Conservation (phyloP, 257 asterid genomes). For the Knoxia roxburghii region DNA sequence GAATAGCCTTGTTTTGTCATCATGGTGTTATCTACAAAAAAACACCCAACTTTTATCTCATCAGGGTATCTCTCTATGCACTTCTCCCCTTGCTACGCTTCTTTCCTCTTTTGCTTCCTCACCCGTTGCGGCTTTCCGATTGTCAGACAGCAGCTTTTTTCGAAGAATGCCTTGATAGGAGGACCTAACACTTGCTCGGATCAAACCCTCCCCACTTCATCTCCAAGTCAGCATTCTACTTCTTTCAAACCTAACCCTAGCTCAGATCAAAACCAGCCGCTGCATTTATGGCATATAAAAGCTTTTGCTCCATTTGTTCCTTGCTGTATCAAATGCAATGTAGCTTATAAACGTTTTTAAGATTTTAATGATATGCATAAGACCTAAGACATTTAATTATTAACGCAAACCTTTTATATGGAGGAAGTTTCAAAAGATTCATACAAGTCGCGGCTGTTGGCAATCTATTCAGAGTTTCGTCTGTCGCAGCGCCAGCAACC, state of each 20-base stretch:
- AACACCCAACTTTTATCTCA: too few relatives aligned
- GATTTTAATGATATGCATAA: background rate
- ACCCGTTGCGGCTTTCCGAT: too few relatives aligned
- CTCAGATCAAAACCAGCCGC: constrained; percentile 96
- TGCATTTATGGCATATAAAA: constrained; percentile 78
- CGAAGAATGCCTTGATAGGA: too few relatives aligned
- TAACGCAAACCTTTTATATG: constrained; percentile 70
- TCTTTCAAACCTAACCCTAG: too few relatives aligned
- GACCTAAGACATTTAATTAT: background rate
- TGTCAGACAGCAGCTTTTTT: too few relatives aligned
- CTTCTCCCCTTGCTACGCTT: too few relatives aligned
- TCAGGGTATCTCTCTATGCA: too few relatives aligned
- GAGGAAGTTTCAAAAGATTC: constrained; percentile 98
- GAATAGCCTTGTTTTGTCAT: too few relatives aligned
- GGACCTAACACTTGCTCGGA: too few relatives aligned
- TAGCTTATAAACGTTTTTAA: background rate
- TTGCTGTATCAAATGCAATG: constrained; percentile 48
- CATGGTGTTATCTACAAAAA: too few relatives aligned
- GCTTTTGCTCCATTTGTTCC: constrained; percentile 82
- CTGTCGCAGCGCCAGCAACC: constrained; percentile 88
- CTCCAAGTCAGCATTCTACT: background rate
- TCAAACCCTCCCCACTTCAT: too few relatives aligned
- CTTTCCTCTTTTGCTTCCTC: too few relatives aligned
- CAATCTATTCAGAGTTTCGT: constrained; percentile 79
- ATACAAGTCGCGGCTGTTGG: constrained; percentile 99